These are phyloP conservation scores for Lentinula sp. DNA, from an alignment of 768 basidiomycete species.

Conservation along the genomic window DNA sequence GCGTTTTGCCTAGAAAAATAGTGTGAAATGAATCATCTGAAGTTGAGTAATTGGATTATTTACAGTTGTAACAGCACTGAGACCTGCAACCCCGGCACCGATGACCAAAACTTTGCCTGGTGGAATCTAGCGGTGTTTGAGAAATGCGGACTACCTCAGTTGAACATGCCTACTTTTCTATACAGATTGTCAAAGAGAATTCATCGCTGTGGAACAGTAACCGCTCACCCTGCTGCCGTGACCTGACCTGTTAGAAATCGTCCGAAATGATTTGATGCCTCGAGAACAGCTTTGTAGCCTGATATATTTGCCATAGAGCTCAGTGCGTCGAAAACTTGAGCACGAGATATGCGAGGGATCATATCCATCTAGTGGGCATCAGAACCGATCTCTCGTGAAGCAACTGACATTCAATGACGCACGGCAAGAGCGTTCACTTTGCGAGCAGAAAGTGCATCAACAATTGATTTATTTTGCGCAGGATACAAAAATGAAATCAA, in stretches of 20 bases:
- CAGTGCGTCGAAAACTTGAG: constrained; percentile 85
- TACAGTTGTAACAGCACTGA: constrained; percentile 84
- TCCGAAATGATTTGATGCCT: constrained; percentile 87
- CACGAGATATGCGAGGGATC: constrained; percentile 87
- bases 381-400: not conserved
- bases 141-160: not conserved
- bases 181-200: not conserved
- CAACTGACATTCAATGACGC: constrained; percentile 14
- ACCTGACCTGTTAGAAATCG: constrained; percentile 88
- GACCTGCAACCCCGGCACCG: constrained; percentile 83
- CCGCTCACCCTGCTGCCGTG: constrained; percentile 77
- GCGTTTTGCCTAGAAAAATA: constrained; percentile 52
- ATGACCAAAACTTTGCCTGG: constrained; percentile 86
- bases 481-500: constrained; percentile 83
- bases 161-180: constrained; percentile 33
- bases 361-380: constrained; percentile 59
- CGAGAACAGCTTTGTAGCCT: constrained; percentile 89
- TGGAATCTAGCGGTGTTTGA: constrained; percentile 49
- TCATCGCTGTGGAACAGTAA: not conserved
- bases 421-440: constrained; percentile 70
- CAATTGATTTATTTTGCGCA: constrained; percentile 68
- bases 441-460: constrained; percentile 62
- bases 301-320: constrained; percentile 94
- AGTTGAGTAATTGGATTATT: constrained; percentile 10
- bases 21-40: not conserved